A percentile compares a stretch with the other conserved stretches of the same genome.
phyloP scores from a whole-genome alignment of 371 early-diverging fungal species.

The Smittium mucronatum region DNA sequence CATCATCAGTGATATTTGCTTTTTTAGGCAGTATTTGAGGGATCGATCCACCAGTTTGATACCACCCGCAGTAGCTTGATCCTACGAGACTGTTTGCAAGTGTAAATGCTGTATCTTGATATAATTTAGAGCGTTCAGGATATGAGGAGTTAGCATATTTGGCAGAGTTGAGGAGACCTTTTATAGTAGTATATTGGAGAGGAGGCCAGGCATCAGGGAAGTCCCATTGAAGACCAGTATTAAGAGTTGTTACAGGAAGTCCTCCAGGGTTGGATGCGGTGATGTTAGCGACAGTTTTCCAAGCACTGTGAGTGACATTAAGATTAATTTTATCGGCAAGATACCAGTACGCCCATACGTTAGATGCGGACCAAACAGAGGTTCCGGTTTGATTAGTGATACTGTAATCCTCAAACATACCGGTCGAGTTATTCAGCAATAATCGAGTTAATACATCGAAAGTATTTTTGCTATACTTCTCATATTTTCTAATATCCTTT shows the following conservation, averaged over 20 bases:
- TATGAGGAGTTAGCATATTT: constrained; percentile 17
- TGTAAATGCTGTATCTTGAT: constrained; percentile 27
- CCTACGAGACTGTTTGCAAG: constrained; percentile 50
- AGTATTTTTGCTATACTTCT: background rate
- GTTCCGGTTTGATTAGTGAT: constrained; percentile 16
- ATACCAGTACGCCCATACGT: constrained; percentile 35
- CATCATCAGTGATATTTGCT: constrained; percentile 17
- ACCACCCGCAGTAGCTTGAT: constrained; percentile 57
- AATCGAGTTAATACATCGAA: background rate
- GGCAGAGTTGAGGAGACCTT: constrained; percentile 29
- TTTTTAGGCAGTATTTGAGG: constrained; percentile 19
- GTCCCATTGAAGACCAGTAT: constrained; percentile 75
- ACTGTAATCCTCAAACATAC: constrained; percentile 42
- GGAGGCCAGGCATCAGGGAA: constrained; percentile 75
- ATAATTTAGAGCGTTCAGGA: constrained; percentile 12
- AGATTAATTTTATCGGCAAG: constrained; percentile 18
- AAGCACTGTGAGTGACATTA: constrained; percentile 13
- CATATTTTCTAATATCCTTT: background rate
- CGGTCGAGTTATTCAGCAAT: constrained; percentile 4
- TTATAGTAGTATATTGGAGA: constrained; percentile 39
- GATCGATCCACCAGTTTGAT: constrained; percentile 45
- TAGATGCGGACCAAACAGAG: constrained; percentile 16
- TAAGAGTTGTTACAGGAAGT: constrained; percentile 45
- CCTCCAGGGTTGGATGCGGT: constrained; percentile 40
- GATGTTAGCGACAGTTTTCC: constrained; percentile 6